These are phyloP conservation scores for Papiliotrema nemorosa DNA, from an alignment of 1,284 basidiomycete species.

Conservation along the genomic window DNA sequence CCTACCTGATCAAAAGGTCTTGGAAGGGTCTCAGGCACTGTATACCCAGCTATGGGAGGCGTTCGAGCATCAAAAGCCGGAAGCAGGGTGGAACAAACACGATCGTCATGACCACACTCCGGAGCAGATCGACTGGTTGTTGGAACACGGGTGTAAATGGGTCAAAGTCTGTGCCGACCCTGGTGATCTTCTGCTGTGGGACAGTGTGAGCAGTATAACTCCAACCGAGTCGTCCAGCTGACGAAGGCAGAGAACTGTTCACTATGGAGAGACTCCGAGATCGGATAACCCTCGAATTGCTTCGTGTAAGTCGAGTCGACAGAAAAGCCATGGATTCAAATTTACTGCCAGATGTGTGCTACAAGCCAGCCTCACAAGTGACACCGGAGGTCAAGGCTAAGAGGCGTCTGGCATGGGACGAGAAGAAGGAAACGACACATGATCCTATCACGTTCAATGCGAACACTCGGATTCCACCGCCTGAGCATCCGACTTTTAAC, in stretches of 20 bases:
- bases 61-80: slow-evolving; percentile 29
- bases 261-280: slow-evolving; percentile 24
- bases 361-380: slow-evolving; percentile 28
- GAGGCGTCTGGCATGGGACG: slow-evolving; percentile 11
- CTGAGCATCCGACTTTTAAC: slow-evolving; percentile 1
- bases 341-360: slow-evolving; percentile 39
- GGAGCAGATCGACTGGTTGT: slow-evolving; percentile 27
- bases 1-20: slow-evolving; percentile 7
- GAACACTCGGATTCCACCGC: slow-evolving; percentile 2
- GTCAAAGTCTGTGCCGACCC: slow-evolving; percentile 30
- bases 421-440: slow-evolving; percentile 10
- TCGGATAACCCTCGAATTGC: slow-evolving; percentile 26
- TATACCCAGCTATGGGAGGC: not conserved
- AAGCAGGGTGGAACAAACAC: slow-evolving; percentile 32
- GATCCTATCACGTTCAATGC: slow-evolving; percentile 17
- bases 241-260: slow-evolving; percentile 12
- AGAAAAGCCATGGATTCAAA: not conserved
- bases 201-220: slow-evolving; percentile 5
- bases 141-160: slow-evolving; percentile 24
- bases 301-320: slow-evolving; percentile 13
- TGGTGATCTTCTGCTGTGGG: slow-evolving; percentile 19
- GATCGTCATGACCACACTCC: slow-evolving; percentile 39
- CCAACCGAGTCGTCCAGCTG: not conserved
- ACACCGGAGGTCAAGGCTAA: slow-evolving; percentile 7
- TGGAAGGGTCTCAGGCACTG: slow-evolving; percentile 17